These are phyloP conservation scores for Pyronema domesticum DNA, from an alignment of 495 filamentous ascomycete species.

Conservation along the genomic window DNA sequence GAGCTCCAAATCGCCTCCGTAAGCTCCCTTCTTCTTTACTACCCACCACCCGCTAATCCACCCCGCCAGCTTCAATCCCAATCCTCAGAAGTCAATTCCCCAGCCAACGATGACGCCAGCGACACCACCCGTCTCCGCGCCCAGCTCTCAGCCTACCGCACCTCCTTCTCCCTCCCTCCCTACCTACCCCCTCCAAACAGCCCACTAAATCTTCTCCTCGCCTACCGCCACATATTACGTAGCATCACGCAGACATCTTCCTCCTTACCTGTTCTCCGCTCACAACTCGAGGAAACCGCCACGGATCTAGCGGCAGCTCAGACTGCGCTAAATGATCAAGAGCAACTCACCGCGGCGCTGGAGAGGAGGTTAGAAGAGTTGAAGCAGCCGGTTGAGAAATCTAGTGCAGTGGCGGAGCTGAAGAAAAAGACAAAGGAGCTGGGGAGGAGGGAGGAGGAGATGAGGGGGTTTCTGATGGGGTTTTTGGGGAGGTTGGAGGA, in stretches of 20 bases:
- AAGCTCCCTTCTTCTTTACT: no score
- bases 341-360: conserved; percentile 5
- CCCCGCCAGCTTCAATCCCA: no score
- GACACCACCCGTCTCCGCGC: not conserved
- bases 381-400: not conserved
- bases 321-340: not conserved
- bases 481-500: not conserved
- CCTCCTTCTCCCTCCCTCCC: not conserved
- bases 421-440: conserved; percentile 39
- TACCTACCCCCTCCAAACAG: conserved; percentile 10
- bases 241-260: conserved; percentile 3
- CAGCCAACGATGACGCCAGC: not conserved
- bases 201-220: conserved; percentile 14
- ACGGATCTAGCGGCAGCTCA: not conserved
- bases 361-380: conserved; percentile 1
- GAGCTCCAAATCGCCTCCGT: no score
- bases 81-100: no score
- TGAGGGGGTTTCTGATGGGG: conserved; percentile 40
- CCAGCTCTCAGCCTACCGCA: not conserved
- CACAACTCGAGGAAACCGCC: not conserved
- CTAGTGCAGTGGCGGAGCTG: conserved; percentile 34
- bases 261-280: conserved; percentile 1
- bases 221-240: conserved; percentile 6
- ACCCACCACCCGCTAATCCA: no score
- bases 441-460: conserved; percentile 35